Conservation (phyloP, 2,329 filamentous ascomycete species). For the Simplicillium aogashimaense region DNA sequence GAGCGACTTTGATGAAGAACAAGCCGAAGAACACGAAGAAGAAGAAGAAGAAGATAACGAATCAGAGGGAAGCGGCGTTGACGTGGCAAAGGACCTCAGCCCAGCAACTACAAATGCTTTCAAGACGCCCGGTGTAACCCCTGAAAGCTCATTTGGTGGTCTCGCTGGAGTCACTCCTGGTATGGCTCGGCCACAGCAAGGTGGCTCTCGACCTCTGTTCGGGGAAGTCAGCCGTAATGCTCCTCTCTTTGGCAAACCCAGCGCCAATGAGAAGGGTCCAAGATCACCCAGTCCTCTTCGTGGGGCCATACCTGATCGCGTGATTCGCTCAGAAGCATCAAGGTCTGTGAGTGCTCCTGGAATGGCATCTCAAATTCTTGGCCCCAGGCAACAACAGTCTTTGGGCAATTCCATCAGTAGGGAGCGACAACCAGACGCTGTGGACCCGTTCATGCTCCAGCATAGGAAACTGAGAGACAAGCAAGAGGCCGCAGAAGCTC, state of each 20-base stretch:
- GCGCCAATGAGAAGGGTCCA: slow-evolving; percentile 38
- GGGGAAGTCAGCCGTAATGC: slow-evolving; percentile 41
- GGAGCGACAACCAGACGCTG: slow-evolving; percentile 23
- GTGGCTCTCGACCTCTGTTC: slow-evolving; percentile 37
- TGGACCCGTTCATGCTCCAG: slow-evolving; percentile 38
- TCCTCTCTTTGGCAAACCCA: slow-evolving; percentile 45
- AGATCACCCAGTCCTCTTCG: slow-evolving; percentile 66
- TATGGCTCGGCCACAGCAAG: slow-evolving; percentile 28
- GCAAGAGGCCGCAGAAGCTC: slow-evolving; percentile 46
- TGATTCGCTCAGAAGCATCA: slow-evolving; percentile 36
- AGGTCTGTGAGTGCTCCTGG: slow-evolving; percentile 53
- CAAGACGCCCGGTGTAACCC: slow-evolving; percentile 41
- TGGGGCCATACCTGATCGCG: slow-evolving; percentile 40
- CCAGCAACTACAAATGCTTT: slow-evolving; percentile 33
- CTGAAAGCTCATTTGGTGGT: slow-evolving; percentile 49
- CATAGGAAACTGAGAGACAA: slow-evolving; percentile 42
- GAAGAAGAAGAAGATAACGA: slow-evolving; percentile 36
- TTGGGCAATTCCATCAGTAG: slow-evolving; percentile 28
- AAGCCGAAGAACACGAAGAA: slow-evolving; percentile 31
- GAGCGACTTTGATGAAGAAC: slow-evolving; percentile 26
- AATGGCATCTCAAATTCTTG: slow-evolving; percentile 44
- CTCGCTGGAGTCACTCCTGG: slow-evolving; percentile 26
- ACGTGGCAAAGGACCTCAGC: slow-evolving; percentile 55
- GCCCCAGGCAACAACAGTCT: slow-evolving; percentile 25
- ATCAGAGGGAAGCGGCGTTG: slow-evolving; percentile 52